Base-by-base conservation (phyloP, 257 asterid species). In the Ilex aquifolium region DNA sequence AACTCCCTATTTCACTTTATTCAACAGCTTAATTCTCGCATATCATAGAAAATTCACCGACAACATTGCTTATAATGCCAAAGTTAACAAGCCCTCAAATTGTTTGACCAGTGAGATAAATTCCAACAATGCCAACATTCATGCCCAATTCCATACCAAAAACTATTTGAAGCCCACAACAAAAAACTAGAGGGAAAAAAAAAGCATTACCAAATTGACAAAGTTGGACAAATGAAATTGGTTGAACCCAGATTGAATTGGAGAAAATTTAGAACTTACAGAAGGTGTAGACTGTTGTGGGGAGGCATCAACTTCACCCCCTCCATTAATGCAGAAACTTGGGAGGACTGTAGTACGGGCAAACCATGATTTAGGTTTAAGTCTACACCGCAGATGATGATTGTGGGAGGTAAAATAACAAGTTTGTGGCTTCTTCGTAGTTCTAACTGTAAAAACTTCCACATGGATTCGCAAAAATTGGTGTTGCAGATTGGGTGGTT, bases 271-370 rank as follows among this genome's bases (percentile, higher is more conserved):
- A 60, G 21, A 61, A 32, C 87, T 78, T 77, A 87, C 95, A 71
- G 81, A 64, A 71, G 83, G 42, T 13, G 83, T 75, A 62, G 85
- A 67, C 44, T 57, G 77, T 7, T 52, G 69, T 57, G 81, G 69
- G 76, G 76, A 69, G 32, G 77, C 66, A 70, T 72, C 77, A 51
- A 70, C 12, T 42, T 81, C 88, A 72, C 59, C 57, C 61, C 64
- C 79, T 44, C 79, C 87, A 66, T 83, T 85, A 61, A 67, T 66
- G 70, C 76, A 72, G 65, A 82, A 91, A 80, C 71, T 74, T 16
- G 74, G 32, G 63, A 68, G 48, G 30, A 62, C 76, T 46, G 79
- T 65, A 65, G 54, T 30, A 21, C 27, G 27, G 64, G 62, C 57
- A 53, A 32, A 44, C 56, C 74, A 67, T 40, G 65, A 32, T 52